These are phyloP conservation scores for Pleurotus tuber-regium DNA, from an alignment of 768 basidiomycete species.

Conservation along the genomic window DNA sequence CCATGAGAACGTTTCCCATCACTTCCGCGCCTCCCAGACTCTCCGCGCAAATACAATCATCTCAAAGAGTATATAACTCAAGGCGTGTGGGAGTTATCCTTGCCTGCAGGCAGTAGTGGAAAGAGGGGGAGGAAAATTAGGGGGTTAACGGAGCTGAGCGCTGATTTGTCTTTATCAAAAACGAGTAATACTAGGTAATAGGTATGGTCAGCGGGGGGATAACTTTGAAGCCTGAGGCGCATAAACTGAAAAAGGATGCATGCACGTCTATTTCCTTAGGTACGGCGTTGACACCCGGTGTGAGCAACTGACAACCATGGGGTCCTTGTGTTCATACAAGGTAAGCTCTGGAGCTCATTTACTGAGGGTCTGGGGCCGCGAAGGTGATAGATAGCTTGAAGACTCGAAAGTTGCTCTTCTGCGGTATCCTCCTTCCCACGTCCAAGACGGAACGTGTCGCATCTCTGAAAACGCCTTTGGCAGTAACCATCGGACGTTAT, in stretches of 20 bases:
- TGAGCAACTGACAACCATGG: conserved; percentile 5
- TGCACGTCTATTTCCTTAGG: background rate
- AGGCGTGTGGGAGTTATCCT: too few relatives aligned
- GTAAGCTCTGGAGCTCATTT: conserved; percentile 5
- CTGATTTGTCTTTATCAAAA: too few relatives aligned
- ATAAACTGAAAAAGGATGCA: background rate
- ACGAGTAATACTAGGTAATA: too few relatives aligned
- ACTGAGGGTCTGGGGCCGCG: background rate
- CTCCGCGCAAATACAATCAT: background rate
- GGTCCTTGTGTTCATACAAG: conserved; percentile 4
- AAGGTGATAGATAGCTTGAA: background rate
- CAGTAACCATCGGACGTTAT: too few relatives aligned
- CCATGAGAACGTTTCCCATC: conserved; percentile 6
- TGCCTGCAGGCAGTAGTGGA: too few relatives aligned
- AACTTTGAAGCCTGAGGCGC: background rate
- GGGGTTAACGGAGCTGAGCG: too few relatives aligned
- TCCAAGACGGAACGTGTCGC: conserved; percentile 4
- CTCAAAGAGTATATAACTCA: too few relatives aligned
- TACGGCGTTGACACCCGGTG: conserved; percentile 5
- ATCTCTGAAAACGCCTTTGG: too few relatives aligned
- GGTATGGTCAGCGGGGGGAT: too few relatives aligned
- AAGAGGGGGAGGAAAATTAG: too few relatives aligned
- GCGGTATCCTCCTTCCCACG: background rate
- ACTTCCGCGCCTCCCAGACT: conserved; percentile 7
- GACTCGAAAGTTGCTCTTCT: background rate